A percentile compares a stretch with the other conserved stretches of the same genome.
Conservation (phyloP, 129 eudicot genomes). For the Silybum marianum region DNA sequence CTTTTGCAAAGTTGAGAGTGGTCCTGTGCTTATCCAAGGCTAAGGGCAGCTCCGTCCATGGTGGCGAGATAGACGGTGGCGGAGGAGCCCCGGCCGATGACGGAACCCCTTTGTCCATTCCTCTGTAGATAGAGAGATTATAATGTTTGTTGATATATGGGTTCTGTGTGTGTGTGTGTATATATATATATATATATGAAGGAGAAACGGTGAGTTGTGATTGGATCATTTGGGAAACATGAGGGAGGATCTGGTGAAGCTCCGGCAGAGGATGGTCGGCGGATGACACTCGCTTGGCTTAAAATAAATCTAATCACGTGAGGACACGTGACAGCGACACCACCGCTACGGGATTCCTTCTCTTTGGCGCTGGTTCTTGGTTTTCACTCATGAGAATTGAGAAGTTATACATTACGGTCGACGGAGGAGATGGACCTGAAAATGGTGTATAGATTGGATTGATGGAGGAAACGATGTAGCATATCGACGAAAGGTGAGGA, state of each 20-base stretch:
- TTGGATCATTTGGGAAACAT: conserved; percentile 49
- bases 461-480: no score
- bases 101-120: conserved; percentile 73
- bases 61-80: no score
- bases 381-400: conserved; percentile 10
- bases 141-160: background rate
- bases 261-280: conserved; percentile 17
- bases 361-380: conserved; percentile 15
- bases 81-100: no score
- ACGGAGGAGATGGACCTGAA: no score
- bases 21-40: no score
- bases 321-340: conserved; percentile 51
- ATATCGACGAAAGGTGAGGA: no score
- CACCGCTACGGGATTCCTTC: conserved; percentile 1
- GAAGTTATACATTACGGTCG: conserved; percentile 22
- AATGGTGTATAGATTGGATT: no score
- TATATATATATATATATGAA: background rate
- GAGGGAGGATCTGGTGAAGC: conserved; percentile 26
- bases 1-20: no score
- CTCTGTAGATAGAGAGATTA: conserved; percentile 37
- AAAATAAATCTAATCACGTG: conserved; percentile 53
- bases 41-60: no score
- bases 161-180: no score
- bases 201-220: conserved; percentile 20
- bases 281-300: conserved; percentile 56